Percentiles rank a stretch among this genome's conserved stretches.
Conservation (phyloP, 2,329 filamentous ascomycete genomes). For the Pseudopyricularia javanii region DNA sequence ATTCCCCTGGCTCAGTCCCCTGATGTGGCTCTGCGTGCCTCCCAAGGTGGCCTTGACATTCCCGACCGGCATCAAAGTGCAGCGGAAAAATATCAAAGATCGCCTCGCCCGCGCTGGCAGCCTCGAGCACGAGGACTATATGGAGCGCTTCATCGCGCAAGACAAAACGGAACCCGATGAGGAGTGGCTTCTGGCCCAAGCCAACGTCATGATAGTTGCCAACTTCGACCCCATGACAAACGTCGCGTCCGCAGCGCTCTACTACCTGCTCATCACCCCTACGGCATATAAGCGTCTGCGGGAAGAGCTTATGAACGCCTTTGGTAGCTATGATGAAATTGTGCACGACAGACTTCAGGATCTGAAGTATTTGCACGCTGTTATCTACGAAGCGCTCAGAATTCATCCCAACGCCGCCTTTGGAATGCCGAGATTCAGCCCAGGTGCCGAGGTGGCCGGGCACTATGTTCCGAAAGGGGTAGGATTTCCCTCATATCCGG, state of each 20-base stretch:
- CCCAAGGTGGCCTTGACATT: background rate
- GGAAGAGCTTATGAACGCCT: background rate
- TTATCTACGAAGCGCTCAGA: background rate
- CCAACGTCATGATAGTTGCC: background rate
- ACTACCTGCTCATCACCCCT: background rate
- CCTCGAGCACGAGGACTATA: background rate
- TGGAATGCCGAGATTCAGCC: background rate
- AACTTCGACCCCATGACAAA: background rate
- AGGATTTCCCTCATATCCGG: no score
- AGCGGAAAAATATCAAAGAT: background rate
- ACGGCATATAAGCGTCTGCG: background rate
- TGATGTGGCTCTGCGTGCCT: background rate
- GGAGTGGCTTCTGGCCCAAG: background rate
- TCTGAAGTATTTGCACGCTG: background rate
- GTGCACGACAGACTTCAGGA: background rate
- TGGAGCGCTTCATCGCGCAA: background rate
- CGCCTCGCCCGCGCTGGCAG: background rate
- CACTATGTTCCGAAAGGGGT: background rate
- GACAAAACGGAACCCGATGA: background rate
- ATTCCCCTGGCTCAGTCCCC: background rate
- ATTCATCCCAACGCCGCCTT: background rate
- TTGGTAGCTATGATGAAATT: background rate
- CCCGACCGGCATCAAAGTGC: background rate
- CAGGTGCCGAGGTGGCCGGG: background rate
- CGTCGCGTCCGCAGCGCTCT: background rate